A percentile compares a stretch with the other conserved stretches of the same genome.
Conservation (phyloP, 192 early-diverging fungal genomes). For the Coemansia aciculifera region DNA sequence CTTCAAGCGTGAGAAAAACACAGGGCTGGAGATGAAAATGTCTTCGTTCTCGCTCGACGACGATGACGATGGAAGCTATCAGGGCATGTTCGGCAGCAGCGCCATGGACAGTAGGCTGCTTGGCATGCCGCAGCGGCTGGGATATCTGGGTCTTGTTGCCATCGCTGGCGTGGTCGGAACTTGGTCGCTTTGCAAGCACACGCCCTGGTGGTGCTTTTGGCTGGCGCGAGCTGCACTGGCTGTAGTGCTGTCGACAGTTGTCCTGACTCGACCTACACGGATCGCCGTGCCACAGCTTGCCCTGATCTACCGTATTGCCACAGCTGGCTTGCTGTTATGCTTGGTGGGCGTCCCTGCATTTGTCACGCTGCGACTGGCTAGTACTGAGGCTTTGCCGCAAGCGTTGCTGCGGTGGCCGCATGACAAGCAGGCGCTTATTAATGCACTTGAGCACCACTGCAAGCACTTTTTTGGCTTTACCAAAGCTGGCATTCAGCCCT, state of each 20-base stretch:
- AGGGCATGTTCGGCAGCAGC: conserved; percentile 36
- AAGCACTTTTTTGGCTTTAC: neutral
- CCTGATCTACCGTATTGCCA: neutral
- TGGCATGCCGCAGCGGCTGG: conserved; percentile 7
- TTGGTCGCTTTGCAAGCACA: conserved; percentile 5
- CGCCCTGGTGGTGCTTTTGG: conserved; percentile 15
- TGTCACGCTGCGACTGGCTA: neutral
- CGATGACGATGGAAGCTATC: conserved; percentile 39
- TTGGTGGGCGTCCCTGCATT: conserved; percentile 12
- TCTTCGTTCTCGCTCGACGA: conserved; percentile 41
- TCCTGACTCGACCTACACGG: neutral
- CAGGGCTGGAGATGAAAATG: conserved; percentile 45
- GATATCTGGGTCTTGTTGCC: neutral
- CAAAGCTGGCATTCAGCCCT: neutral
- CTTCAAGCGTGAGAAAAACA: conserved; percentile 20
- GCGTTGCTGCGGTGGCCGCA: conserved; percentile 33
- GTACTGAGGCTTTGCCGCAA: neutral
- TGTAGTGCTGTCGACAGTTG: neutral
- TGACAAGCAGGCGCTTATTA: conserved; percentile 8
- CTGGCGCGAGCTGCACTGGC: conserved; percentile 6
- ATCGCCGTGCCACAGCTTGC: neutral
- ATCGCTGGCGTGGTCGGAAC: neutral
- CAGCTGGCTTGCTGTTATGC: neutral
- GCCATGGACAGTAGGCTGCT: conserved; percentile 38
- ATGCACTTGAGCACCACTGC: neutral